phyloP scores from a whole-genome alignment of 2,329 filamentous ascomycete genomes.

The Ophiostoma sp. region DNA sequence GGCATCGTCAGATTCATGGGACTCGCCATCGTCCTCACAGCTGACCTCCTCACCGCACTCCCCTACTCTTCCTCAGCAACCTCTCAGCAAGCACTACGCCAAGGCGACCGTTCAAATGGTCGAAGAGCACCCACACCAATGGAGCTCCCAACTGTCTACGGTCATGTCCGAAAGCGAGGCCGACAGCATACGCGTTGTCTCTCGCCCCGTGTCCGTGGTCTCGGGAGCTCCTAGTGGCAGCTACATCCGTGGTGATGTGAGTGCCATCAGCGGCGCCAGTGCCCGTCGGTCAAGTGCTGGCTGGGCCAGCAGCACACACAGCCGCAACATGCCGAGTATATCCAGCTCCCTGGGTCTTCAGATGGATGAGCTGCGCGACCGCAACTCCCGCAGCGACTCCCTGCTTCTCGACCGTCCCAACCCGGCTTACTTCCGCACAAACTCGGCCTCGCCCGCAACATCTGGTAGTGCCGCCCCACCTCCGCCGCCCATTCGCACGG shows the following conservation, averaged over 20 bases:
- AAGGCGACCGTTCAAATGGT: conserved; percentile 45
- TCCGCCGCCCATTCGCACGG: conserved; percentile 42
- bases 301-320: conserved; percentile 50
- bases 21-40: conserved; percentile 36
- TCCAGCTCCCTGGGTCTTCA: conserved; percentile 53
- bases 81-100: conserved; percentile 1
- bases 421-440: conserved; percentile 42
- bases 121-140: conserved; percentile 56
- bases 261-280: conserved; percentile 14
- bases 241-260: conserved; percentile 36
- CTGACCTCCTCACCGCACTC: conserved; percentile 31
- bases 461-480: conserved; percentile 37
- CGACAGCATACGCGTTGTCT: conserved; percentile 49
- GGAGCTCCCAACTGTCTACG: conserved; percentile 65
- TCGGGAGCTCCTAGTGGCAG: conserved; percentile 41
- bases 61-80: conserved; percentile 25
- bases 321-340: conserved; percentile 58
- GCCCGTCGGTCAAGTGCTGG: conserved; percentile 48
- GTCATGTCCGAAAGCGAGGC: conserved; percentile 63
- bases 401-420: conserved; percentile 49
- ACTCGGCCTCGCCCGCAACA: conserved; percentile 15
- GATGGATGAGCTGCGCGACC: conserved; percentile 41
- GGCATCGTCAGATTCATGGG: conserved; percentile 33
- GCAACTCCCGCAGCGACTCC: conserved; percentile 45
- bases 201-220: conserved; percentile 49